Evolutionary conservation across 192 early-diverging fungal genomes (phyloP).

Genomic region (Cladochytrium replicatum): DNA sequence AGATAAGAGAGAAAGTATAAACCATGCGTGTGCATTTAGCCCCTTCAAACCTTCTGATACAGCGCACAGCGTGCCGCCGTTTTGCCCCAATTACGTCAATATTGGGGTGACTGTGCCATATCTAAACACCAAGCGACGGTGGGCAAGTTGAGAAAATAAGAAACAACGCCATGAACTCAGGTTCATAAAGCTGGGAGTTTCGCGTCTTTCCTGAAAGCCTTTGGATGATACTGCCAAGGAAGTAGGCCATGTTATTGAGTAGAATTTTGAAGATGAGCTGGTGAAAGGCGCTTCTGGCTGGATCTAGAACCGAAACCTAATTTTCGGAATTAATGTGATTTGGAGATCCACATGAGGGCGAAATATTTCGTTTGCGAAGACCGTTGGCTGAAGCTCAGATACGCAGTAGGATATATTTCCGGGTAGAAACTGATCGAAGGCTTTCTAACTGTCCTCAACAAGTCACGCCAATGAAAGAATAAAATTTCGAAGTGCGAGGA

Average conservation of each 20-base stretch:
- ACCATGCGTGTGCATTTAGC: background rate
- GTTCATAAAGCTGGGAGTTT: background rate
- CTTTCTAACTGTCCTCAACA: constrained; percentile 10
- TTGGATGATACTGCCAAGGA: constrained; percentile 9
- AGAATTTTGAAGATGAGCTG: constrained; percentile 7
- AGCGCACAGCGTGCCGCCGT: constrained; percentile 6
- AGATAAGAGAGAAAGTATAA: too few species aligned
- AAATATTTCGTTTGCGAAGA: constrained; percentile 4
- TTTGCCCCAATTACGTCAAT: constrained; percentile 16
- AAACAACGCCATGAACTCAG: constrained; percentile 6
- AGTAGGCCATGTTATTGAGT: constrained; percentile 10
- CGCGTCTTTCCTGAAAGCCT: background rate
- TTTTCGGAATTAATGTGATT: background rate
- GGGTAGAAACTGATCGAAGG: constrained; percentile 9
- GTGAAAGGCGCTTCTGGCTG: constrained; percentile 4
- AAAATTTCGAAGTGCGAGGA: constrained; percentile 13
- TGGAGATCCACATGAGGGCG: background rate
- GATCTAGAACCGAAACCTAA: background rate
- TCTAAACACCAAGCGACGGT: background rate
- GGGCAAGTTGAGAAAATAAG: background rate
- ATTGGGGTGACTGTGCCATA: constrained; percentile 9
- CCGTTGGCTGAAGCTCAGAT: background rate
- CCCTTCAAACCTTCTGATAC: constrained; percentile 9
- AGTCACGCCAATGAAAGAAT: constrained; percentile 5
- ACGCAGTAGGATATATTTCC: constrained; percentile 7